Base-by-base conservation (phyloP, 2,329 filamentous ascomycete species). In the Xylariales sp. region DNA sequence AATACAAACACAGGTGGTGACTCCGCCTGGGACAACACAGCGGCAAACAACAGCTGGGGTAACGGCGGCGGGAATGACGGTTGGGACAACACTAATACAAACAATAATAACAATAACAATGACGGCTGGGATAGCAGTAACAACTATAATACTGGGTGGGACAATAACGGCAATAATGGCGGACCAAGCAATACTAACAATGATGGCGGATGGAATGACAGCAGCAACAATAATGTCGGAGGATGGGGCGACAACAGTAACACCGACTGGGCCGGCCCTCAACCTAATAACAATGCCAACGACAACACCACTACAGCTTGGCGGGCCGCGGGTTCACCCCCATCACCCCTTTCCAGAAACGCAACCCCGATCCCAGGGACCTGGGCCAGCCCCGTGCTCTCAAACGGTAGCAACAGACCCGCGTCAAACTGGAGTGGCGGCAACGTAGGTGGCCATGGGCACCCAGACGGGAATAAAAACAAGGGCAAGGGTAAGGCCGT, bases 341-440 rank as follows among this genome's bases (percentile, higher is more conserved):
- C 59, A 3, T 36, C 56, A 1, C 60, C 67, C 1, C 3, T 36
- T 5, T 43, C 45, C 39, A 23, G 9, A 10, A 32, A 46, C 34
- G 30, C 50, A 10, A 61, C 48, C 32, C 52, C 50, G 3, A 63
- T 71, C 36, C 69, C 69, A 9, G 69, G 69, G 14, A 69, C 67
- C 1, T 71, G 69, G 69, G 62, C 53, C 16, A 67, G 64, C 48
- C 69, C 69, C 12, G 54, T 69, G 30, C 46, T 12, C 41, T 68
- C 65, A 2, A n/a, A 34, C 39, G 52, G 46, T 45, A 61, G 64
- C 62, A 65, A 65, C 65, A 43, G 39, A 16, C 28, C 45, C 3
- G 45, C 68, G 8, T 62, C 66, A n/a, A 56, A 65, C 48, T 53
- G 46, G 39, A 53, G 61, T 49, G 67, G 48, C 49, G 69, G 62